Base-by-base conservation (phyloP, 768 basidiomycete genomes). In the Nidularia sp. region DNA sequence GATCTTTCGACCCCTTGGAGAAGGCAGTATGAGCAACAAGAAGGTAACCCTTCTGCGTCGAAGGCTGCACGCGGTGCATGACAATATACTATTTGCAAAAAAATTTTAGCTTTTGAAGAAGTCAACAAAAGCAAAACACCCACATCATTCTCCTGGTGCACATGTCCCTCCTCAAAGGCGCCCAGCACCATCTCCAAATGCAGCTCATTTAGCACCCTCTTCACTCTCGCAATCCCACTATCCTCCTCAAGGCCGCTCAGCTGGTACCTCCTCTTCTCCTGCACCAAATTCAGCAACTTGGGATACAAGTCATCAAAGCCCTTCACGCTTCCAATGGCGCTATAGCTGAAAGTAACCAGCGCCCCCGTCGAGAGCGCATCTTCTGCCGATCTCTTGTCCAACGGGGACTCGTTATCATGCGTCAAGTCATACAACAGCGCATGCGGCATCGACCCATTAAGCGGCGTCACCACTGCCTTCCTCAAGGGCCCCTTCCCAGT, bases 271-370 rank as follows among this genome's bases (percentile, higher is more conserved):
- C 93, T 77, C 62, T 81, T 85, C 66, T 99, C 97, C 10, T 72
- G 75, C 7, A 98, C 97, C 47, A 99, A 74, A 64, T 97, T 82
- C 34, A 99, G 69, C n/a, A 96, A 69, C 65, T 93, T 96, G 2
- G 96, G 96, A 64, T 98, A 98, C 18, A 99, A 69, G 59, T 99
- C 97, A 60, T 99, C 97, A 63, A 96, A 97, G 15, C 96, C 97
- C 68, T 98, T 97, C 58, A 94, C 93, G 12, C 91, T 94, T 2
- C 94, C 97, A 51, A 91, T 81, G 3, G 90, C 97, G 22, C 84
- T 90, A 60, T 83, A 84, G 34, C 89, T 88, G 70, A 98, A 98
- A 0, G 95, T 83, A 13, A 90, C 88, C n/a, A 98, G 75, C 18
- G 93, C 92, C 2, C 91, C 97, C 0, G 92, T 93, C 6, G 93